Evolutionary conservation across 2,329 filamentous ascomycete genomes (phyloP), one percentile per base, ranked within the genome.

Genomic region (Diaporthe australafricana): DNA sequence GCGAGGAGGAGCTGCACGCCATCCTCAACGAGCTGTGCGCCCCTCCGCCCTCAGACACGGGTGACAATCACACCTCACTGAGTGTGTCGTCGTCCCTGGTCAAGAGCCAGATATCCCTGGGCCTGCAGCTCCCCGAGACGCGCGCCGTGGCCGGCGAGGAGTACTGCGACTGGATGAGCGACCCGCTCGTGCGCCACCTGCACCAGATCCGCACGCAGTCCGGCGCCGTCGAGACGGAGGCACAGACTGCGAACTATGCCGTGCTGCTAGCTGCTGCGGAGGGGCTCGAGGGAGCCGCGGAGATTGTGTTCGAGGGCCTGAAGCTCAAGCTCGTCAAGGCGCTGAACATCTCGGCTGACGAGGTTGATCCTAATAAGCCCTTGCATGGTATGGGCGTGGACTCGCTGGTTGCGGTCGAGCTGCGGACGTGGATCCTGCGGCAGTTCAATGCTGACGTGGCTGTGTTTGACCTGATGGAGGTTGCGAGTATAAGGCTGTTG

Each of bases 401-500:
- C 62, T 78, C 76, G 45, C 62, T 78, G 27, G 75, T 77, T 6
- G 77, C 75, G 16, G 77, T 75, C 17, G 75, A 77, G 35, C 73
- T 78, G 32, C 72, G 75, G 16, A 63, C 73, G 1, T 77, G 76
- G 77, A 20, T 77, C 22, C 32, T 74, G 30, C 76, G 74, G 60
- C 75, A 76, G 22, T 55, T 78, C 12, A 70, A 73, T 20, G 75
- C 75, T 1, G 75, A 78, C n/a, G 50, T 78, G 4, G 74, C 77
- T 5, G 72, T 78, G 22, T 77, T 78, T 62, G 76, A 78, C 27
- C 86, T 89, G 0, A 55, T 68, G 63, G 63, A 52, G 27, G 27
- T 22, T 5, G 32, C 47, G 17, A 50, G 42, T 14, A 68, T 68
- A 22, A 27, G 38, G 4, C 25, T 45, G 22, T 32, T 65, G 42